Percentiles rank a stretch among this genome's conserved stretches.
phyloP scores from a whole-genome alignment of 2,329 filamentous ascomycete genomes.

The Fusarium verticillioides region DNA sequence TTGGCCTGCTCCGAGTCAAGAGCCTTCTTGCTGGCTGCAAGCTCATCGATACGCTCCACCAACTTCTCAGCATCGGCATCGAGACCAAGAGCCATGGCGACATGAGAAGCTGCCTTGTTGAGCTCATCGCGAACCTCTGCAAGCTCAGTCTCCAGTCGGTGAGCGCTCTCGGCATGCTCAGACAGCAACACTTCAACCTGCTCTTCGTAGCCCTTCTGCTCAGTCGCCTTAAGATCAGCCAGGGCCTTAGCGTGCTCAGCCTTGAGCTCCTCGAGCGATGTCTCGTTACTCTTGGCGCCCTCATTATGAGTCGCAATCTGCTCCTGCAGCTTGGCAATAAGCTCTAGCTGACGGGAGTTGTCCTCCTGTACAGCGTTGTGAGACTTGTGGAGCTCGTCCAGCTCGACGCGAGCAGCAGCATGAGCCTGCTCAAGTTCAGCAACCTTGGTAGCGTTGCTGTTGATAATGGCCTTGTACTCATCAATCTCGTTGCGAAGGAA shows the following conservation, averaged over 20 bases:
- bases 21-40: slow-evolving; percentile 69
- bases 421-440: slow-evolving; percentile 80
- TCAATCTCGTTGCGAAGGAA: slow-evolving; percentile 79
- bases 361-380: slow-evolving; percentile 64
- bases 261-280: slow-evolving; percentile 61
- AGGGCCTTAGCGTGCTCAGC: slow-evolving; percentile 63
- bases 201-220: slow-evolving; percentile 66
- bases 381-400: slow-evolving; percentile 72
- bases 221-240: slow-evolving; percentile 58
- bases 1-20: slow-evolving; percentile 69
- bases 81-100: slow-evolving; percentile 69
- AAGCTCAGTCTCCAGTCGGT: slow-evolving; percentile 70
- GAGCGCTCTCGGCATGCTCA: slow-evolving; percentile 67
- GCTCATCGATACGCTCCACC: slow-evolving; percentile 67
- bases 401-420: slow-evolving; percentile 70
- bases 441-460: slow-evolving; percentile 74
- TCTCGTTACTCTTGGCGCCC: slow-evolving; percentile 65
- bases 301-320: slow-evolving; percentile 70
- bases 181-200: slow-evolving; percentile 68
- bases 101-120: slow-evolving; percentile 70
- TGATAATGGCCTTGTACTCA: slow-evolving; percentile 80
- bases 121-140: slow-evolving; percentile 74
- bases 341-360: slow-evolving; percentile 56
- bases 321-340: slow-evolving; percentile 65
- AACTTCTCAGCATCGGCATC: slow-evolving; percentile 76